phyloP scores from a whole-genome alignment of 2,329 filamentous ascomycete genomes.

The Didymella segeticola region DNA sequence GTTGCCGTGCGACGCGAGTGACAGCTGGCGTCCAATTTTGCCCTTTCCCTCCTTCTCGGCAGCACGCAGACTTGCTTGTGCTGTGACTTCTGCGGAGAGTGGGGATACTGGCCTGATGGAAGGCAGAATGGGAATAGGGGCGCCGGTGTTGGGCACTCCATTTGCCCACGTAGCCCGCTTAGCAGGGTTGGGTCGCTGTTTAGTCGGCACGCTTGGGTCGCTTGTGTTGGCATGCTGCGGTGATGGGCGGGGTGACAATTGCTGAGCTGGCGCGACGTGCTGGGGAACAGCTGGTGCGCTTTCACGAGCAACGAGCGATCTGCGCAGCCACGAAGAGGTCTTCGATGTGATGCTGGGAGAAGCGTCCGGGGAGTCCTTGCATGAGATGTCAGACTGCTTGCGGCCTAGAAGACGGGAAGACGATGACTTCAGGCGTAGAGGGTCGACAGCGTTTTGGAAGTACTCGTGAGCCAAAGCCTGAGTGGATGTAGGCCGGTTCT shows the following conservation, averaged over 20 bases:
- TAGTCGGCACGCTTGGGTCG: constrained; percentile 54
- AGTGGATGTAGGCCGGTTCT: constrained; percentile 84
- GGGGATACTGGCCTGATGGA: constrained; percentile 95
- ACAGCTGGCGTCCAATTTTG: constrained; percentile 94
- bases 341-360: constrained; percentile 73
- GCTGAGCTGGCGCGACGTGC: constrained; percentile 48
- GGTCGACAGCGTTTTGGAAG: constrained; percentile 90
- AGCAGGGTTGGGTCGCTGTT: constrained; percentile 64
- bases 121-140: constrained; percentile 94
- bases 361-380: constrained; percentile 63
- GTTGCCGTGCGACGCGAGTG: constrained; percentile 88
- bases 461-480: constrained; percentile 97
- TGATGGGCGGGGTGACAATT: constrained; percentile 51
- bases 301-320: constrained; percentile 85
- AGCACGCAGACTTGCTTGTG: constrained; percentile 76
- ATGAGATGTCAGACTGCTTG: constrained; percentile 84
- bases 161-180: constrained; percentile 97
- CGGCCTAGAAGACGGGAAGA: constrained; percentile 83
- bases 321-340: constrained; percentile 90
- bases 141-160: constrained; percentile 73
- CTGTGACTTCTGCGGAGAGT: constrained; percentile 91
- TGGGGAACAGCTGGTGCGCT: constrained; percentile 67
- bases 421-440: constrained; percentile 88
- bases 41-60: constrained; percentile 67
- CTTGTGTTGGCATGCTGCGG: constrained; percentile 54